Conservation (phyloP, 2,329 filamentous ascomycete genomes). For the Dactylellina sp. region DNA sequence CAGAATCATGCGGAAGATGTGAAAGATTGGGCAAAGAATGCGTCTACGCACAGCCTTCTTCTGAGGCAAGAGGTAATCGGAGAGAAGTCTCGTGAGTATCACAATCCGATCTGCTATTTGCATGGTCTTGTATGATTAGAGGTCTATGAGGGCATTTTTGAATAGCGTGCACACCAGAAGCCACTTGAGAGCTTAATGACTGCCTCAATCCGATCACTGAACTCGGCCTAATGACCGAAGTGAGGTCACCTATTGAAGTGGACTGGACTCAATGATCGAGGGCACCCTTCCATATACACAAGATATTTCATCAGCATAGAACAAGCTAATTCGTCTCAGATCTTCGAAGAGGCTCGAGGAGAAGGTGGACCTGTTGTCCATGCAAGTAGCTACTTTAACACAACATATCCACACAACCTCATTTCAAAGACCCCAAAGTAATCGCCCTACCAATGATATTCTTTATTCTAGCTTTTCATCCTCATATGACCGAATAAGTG, state of each 20-base stretch:
- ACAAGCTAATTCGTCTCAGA: conserved; percentile 22
- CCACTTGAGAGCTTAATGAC: conserved; percentile 17
- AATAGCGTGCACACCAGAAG: conserved; percentile 20
- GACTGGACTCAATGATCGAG: conserved; percentile 17
- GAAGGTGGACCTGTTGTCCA: conserved; percentile 24
- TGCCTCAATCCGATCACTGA: conserved; percentile 17
- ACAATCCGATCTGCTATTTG: conserved; percentile 15
- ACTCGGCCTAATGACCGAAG: conserved; percentile 20
- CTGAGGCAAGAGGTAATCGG: conserved; percentile 22
- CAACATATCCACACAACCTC: conserved; percentile 20
- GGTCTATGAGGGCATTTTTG: conserved; percentile 17
- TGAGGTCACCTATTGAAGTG: conserved; percentile 17
- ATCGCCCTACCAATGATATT: conserved; percentile 18
- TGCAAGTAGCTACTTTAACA: conserved; percentile 25
- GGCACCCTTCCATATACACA: conserved; percentile 17
- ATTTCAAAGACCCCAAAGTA: conserved; percentile 21
- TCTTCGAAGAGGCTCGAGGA: conserved; percentile 20
- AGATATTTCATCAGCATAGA: conserved; percentile 21
- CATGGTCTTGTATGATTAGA: conserved; percentile 16
- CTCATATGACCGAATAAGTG: conserved; percentile 20
- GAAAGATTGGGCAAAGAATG: conserved; percentile 27
- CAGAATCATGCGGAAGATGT: conserved; percentile 25
- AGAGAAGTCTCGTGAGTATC: conserved; percentile 22
- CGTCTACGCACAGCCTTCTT: conserved; percentile 14
- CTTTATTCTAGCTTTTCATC: conserved; percentile 26